Evolutionary conservation across 2,329 filamentous ascomycete species (phyloP), one percentile per base, ranked within the genome.

Genomic region (Colletotrichum costaricense): DNA sequence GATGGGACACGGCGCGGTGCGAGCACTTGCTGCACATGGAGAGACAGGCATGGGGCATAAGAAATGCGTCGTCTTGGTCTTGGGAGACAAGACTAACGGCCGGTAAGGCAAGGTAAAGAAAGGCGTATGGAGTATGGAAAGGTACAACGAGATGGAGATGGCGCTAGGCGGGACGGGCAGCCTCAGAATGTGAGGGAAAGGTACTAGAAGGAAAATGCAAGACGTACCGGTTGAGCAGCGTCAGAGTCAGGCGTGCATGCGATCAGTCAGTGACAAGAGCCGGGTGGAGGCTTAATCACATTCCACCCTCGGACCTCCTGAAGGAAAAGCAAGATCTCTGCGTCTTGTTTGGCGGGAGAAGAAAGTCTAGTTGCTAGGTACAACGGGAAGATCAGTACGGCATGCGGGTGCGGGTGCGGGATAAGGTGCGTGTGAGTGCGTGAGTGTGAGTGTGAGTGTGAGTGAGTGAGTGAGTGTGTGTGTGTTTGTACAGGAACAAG

Each of bases 361-460:
- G 70, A 35, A 70, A 70, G 26, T 73, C 60, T 70, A 73, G 70
- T 73, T 73, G 70, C 70, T 73, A 65, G 70, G 70, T 73, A 73
- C 70, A 66, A 70, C 67, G 54, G 67, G 54, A 46, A 42, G 52
- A 56, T 65, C 63, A 65, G 63, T 65, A 65, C 24, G 63, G 22
- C 30, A 65, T 65, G 63, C 52, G 22, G 63, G 49, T 54, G 62
- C 62, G 22, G 62, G 49, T 65, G 63, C 63, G 52, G 63, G 63
- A 55, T 65, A 52, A 55, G 63, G 54, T 57, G 26, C 30, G 63
- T 49, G 63, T 55, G 30, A 35, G 42, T 49, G 57, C 22, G 46
- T 11, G 68, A 38, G 63, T 62, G 58, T 46, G 35, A 19, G 38
- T n/a, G 42, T 49, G 38, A 7, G 38, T 42, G 35, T 38, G 35